Base-by-base conservation (phyloP, 2,329 filamentous ascomycete genomes). In the Hypoxylon sp. region DNA sequence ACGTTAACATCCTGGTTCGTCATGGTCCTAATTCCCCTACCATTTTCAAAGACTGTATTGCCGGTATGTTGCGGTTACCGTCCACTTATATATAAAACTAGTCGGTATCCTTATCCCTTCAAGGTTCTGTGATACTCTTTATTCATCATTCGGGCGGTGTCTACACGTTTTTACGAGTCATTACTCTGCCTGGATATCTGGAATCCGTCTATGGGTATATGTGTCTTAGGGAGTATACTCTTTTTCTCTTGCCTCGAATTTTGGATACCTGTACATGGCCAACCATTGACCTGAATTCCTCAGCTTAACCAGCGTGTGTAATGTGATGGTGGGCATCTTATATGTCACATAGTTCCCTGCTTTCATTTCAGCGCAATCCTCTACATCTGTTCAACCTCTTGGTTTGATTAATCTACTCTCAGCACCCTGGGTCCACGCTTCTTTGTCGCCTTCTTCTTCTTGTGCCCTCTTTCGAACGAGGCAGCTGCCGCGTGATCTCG, bases 391-490 rank as follows among this genome's bases (percentile, higher is more conserved):
- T 33, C 33, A 24, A 22, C 55, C 13, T 13, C n/a, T 29, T 52
- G 22, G 31, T 9, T 50, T 37, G 61, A 68, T 78, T 89, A 94
- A 75, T 94, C 92, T 67, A 93, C 87, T 69, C 92, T 87, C 70
- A 94, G 84, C 55, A 90, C 86, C 73, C 91, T 87, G 46, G 91
- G 84, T n/a, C 91, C 92, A 78, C 88, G 88, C 81, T 90, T 90
- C 85, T 92, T 94, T 37, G 82, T 80, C 1, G 85, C 80, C 86
- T 91, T 92, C 90, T 93, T 94, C 88, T 92, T 94, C 88, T 94
- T 94, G 81, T 91, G 89, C 39, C 92, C 92, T 77, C 89, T 90
- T 68, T 94, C 91, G 78, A 95, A 95, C 5, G 90, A 87, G 31
- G 87, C 84, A 1, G 84, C 89, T 0, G 87, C 81, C 4, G 88